phyloP scores from a whole-genome alignment of 1,284 basidiomycete species.

The Moesziomyces antarcticus region DNA sequence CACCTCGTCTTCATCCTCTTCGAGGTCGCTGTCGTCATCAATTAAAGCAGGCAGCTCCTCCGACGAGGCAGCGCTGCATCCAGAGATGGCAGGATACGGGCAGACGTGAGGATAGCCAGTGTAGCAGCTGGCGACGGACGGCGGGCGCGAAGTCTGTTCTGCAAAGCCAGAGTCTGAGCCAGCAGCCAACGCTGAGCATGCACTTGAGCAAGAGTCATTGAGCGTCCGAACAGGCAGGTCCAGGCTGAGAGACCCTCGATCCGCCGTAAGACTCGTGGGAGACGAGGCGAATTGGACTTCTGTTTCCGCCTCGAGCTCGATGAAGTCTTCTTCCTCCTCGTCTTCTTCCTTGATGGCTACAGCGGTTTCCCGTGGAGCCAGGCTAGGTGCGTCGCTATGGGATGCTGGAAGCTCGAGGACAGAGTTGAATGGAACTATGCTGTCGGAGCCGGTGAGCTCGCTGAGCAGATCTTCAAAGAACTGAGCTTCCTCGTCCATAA shows the following conservation, averaged over 20 bases:
- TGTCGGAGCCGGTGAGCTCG: conserved; percentile 31
- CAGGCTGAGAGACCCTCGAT: not conserved
- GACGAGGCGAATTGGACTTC: too few species aligned
- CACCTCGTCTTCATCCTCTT: conserved; percentile 36
- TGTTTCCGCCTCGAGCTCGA: conserved; percentile 21
- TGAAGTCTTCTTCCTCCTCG: conserved; percentile 29
- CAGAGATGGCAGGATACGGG: conserved; percentile 28
- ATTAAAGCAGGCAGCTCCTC: conserved; percentile 49
- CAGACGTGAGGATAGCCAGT: conserved; percentile 45
- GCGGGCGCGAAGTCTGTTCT: conserved; percentile 17
- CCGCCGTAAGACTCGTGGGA: not conserved
- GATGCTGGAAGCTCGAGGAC: not conserved
- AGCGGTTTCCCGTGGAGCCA: not conserved
- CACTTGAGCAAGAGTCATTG: conserved; percentile 17
- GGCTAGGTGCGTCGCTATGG: not conserved
- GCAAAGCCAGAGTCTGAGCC: conserved; percentile 36
- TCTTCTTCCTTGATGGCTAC: not conserved
- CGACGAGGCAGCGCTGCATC: conserved; percentile 19
- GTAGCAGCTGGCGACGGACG: conserved; percentile 33
- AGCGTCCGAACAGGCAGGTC: not conserved
- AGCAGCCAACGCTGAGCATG: conserved; percentile 2
- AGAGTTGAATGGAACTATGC: not conserved
- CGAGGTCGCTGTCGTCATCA: conserved; percentile 44
- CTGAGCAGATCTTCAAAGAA: conserved; percentile 48
- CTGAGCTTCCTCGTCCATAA: conserved; percentile 31